Evolutionary conservation across 495 filamentous ascomycete genomes (phyloP).

Genomic region (Neurospora discreta): DNA sequence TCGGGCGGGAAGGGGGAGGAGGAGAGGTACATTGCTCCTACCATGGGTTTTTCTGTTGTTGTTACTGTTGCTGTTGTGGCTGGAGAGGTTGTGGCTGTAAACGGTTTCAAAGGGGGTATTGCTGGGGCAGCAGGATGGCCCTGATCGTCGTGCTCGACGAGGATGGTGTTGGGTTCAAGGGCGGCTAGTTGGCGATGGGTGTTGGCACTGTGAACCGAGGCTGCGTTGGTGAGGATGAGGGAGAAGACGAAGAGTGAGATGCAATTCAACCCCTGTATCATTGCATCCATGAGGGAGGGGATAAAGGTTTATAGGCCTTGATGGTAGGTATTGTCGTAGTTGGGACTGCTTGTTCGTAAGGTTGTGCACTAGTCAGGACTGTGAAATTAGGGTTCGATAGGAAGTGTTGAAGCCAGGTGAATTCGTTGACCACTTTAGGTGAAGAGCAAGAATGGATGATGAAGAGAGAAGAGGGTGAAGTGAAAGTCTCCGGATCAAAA

Average conservation of each 20-base stretch:
- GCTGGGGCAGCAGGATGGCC: not conserved
- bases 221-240: not conserved
- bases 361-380: not conserved
- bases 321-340: not conserved
- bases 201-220: not conserved
- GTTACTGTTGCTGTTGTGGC: not conserved
- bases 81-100: not conserved
- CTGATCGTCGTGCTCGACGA: not conserved
- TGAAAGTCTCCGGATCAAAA: not conserved
- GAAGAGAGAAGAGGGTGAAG: not conserved
- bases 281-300: not conserved
- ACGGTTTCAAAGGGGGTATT: not conserved
- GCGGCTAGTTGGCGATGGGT: not conserved
- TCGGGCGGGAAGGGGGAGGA: not conserved
- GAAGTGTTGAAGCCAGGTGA: not conserved
- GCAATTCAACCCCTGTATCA: not conserved
- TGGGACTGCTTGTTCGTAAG: not conserved
- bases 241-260: not conserved
- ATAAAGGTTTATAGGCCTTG: not conserved
- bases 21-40: not conserved
- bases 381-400: not conserved
- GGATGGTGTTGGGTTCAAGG: not conserved
- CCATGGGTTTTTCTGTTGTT: not conserved
- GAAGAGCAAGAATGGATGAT: not conserved
- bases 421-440: not conserved